Evolutionary conservation across 371 early-diverging fungal species (phyloP), one percentile per base, ranked within the genome.

Genomic region (Capillidium rhysosporum): DNA sequence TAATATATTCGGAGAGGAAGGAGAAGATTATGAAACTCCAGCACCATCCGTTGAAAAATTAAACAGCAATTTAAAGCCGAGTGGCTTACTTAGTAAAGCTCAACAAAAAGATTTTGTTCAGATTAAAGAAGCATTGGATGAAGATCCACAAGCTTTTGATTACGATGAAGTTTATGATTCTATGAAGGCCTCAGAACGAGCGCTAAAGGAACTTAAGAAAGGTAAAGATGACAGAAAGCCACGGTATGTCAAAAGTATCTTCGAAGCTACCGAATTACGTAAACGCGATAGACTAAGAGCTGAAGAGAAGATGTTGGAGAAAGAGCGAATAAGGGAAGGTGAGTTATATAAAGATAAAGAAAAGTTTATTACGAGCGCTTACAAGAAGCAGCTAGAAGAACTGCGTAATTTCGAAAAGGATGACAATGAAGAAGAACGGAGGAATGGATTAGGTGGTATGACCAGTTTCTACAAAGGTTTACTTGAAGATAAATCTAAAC

Each of bases 121-220:
- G 52, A 75, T 80, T 46, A 66, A 72, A 44, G 69, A 71, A 60
- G 86, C 87, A 8, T 59, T 86, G 1, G 79, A 76, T 48, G 72
- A 81, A 59, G 90, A 92, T 65, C 79, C 92, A 1, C 79, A 69
- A 23, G 76, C 84, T 1, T 94, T 81, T 63, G 91, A 86, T 55
- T 94, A 94, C 59, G 95, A 94, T 61, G 86, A 75, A 3, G 79
- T 84, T 0, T 92, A 89, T 61, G 93, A 92, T 56, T 76, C 76
- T 52, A 71, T 91, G 54, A 89, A 85, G 60, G 66, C 68, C 4
- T 77, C 68, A 0, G 81, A 84, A 38, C 67, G 66, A 18, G 67
- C 66, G 12, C 23, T 7, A 23, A 2, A 65, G 46, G 66, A 67
- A 41, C 68, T 68, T 9, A 30, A 60, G 14, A 69, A 68, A 26